Base-by-base conservation (phyloP, 2,329 filamentous ascomycete species). In the Diplodia scrobiculata region DNA sequence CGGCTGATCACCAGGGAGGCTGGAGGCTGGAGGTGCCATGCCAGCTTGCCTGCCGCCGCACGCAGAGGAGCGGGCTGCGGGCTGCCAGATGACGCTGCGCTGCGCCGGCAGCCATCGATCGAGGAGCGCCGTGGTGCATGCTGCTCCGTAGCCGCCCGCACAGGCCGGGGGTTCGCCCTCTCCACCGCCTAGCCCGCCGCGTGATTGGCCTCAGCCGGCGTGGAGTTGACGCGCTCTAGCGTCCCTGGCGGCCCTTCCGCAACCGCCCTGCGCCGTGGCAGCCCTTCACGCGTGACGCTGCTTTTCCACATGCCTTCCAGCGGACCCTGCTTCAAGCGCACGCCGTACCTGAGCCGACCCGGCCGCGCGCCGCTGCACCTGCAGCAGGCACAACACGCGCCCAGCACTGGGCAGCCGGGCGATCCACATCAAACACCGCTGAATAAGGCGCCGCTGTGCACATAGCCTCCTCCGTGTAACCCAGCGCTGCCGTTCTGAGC, bases 401-500 rank as follows among this genome's bases (percentile, higher is more conserved):
- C 34, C 34, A 36, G 10, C 34, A 36, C 34, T 36, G 34, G 34
- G 34, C 34, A 53, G 51, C 51, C 51, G 52, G 52, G 25, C 55
- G 58, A 62, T 62, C 58, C 45, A 25, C 58, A 62, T 62, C 29
- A 48, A 50, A 62, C 38, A 21, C 41, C 58, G 58, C 58, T 51
- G 41, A n/a, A 62, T 50, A 62, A 62, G 55, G 55, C 55, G 55
- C 10, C 53, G 36, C 52, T 36, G 52, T n/a, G 52, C 54, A 41
- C 58, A 62, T 62, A 62, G 58, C 58, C 58, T 62, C 58, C 58
- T 25, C 58, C 45, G 58, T 62, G 58, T 50, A 62, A 62, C 58
- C 58, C 25, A 25, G n/a, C 55, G 38, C 25, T 47, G 55, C 55
- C 55, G 36, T 41, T 27, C 19, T 41, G 55, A 60, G 53, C 54